Evolutionary conservation across 2,329 filamentous ascomycete genomes (phyloP).

Genomic region (Domatiomyces catenatus): DNA sequence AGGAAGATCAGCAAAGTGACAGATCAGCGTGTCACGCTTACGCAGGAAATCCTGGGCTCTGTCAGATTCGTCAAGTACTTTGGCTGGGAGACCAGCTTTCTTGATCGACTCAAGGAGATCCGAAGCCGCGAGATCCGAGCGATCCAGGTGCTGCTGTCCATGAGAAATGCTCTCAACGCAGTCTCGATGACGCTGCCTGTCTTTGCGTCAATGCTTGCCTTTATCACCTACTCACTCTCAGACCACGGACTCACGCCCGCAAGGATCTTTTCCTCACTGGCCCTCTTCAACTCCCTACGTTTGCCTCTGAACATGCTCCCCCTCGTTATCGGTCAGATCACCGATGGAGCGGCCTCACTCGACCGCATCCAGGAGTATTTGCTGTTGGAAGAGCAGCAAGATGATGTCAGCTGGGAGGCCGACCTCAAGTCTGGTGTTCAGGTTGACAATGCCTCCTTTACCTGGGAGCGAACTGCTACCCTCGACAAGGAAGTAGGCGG

Average conservation of each 20-base stretch:
- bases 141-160: constrained; percentile 70
- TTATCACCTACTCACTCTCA: constrained; percentile 60
- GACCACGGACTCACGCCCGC: constrained; percentile 57
- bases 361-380: constrained; percentile 79
- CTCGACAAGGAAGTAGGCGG: constrained; percentile 17
- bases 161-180: constrained; percentile 72
- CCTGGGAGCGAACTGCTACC: constrained; percentile 53
- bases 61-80: constrained; percentile 95
- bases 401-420: constrained; percentile 47
- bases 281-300: constrained; percentile 80
- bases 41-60: constrained; percentile 79
- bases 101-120: constrained; percentile 59
- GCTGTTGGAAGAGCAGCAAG: constrained; percentile 66
- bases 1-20: constrained; percentile 81
- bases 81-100: constrained; percentile 81
- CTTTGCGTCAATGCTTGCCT: constrained; percentile 88
- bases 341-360: constrained; percentile 76
- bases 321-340: constrained; percentile 72
- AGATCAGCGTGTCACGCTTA: constrained; percentile 78
- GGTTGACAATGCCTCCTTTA: constrained; percentile 60
- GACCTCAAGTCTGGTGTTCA: constrained; percentile 45
- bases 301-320: constrained; percentile 82
- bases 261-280: constrained; percentile 73
- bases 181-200: constrained; percentile 72
- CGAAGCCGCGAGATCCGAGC: constrained; percentile 61